Evolutionary conservation across 768 basidiomycete genomes (phyloP).

Genomic region (Rhodosporidiobolus sp.): DNA sequence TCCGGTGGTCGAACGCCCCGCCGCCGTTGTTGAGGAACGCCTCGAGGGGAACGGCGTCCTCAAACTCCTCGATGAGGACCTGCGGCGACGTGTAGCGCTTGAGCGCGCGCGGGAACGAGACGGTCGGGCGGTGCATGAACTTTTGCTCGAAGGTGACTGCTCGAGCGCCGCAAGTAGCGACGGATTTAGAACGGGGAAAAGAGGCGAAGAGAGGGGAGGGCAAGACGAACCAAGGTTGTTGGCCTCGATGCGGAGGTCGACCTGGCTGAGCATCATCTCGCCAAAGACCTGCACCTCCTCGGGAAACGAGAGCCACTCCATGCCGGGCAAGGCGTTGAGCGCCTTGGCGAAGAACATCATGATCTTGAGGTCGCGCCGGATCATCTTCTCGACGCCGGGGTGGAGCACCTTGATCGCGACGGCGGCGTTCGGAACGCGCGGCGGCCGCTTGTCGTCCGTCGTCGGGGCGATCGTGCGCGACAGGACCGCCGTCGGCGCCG

Average conservation of each 20-base stretch:
- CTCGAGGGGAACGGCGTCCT: constrained; percentile 87
- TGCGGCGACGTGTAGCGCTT: constrained; percentile 75
- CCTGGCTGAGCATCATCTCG: constrained; percentile 89
- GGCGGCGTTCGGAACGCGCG: constrained; percentile 74
- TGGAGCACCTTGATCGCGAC: constrained; percentile 97
- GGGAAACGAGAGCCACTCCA: constrained; percentile 92
- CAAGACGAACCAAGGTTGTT: constrained; percentile 61
- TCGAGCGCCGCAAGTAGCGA: not conserved
- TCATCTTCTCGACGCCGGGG: constrained; percentile 75
- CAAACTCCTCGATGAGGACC: constrained; percentile 84
- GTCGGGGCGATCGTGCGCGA: constrained; percentile 30
- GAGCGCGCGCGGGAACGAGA: constrained; percentile 86
- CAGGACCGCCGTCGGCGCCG: constrained; percentile 17
- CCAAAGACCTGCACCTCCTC: constrained; percentile 96
- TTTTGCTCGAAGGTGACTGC: constrained; percentile 72
- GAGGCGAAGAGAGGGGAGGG: not conserved
- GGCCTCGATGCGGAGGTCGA: constrained; percentile 85
- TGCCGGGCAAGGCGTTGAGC: constrained; percentile 77
- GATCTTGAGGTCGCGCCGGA: constrained; percentile 84
- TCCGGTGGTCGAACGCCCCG: constrained; percentile 80
- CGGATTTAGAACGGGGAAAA: too few species aligned
- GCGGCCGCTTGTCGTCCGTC: constrained; percentile 50
- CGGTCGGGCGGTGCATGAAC: constrained; percentile 68
- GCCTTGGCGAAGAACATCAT: constrained; percentile 86
- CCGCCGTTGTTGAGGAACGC: constrained; percentile 82